These are phyloP conservation scores for Garcileccinum viscosum DNA, from an alignment of 1,284 basidiomycete genomes.

Conservation along the genomic window DNA sequence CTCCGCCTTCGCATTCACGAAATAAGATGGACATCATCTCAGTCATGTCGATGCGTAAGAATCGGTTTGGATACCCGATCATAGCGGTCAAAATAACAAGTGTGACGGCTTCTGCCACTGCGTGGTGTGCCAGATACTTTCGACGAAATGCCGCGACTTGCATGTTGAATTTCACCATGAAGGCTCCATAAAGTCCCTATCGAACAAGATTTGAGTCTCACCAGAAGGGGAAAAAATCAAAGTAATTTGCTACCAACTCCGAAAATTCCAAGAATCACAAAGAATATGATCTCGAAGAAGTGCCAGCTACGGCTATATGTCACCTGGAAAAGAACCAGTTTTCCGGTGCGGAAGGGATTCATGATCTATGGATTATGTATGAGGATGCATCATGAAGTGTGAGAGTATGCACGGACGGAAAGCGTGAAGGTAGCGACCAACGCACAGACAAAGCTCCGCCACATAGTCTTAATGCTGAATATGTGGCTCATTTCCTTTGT, in stretches of 20 bases:
- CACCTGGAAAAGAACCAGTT: conserved; percentile 97
- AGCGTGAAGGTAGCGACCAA: conserved; percentile 95
- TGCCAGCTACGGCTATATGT: conserved; percentile 99
- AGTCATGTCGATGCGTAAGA: conserved; percentile 97
- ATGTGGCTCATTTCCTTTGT: conserved; percentile 96
- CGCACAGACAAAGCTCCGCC: conserved; percentile 97
- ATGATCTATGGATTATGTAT: conserved; percentile 68
- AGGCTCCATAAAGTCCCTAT: conserved; percentile 95
- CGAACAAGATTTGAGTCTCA: conserved; percentile 10
- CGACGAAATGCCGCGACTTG: conserved; percentile 94
- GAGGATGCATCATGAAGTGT: conserved; percentile 19
- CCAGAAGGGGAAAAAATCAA: neutral
- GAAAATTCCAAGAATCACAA: conserved; percentile 93
- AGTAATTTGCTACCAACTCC: conserved; percentile 64
- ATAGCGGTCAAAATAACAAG: conserved; percentile 90
- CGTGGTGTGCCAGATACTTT: conserved; percentile 85
- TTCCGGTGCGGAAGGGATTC: conserved; percentile 98
- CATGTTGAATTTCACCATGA: conserved; percentile 96
- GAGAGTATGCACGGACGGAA: conserved; percentile 65
- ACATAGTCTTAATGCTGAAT: conserved; percentile 98
- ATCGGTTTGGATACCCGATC: conserved; percentile 93
- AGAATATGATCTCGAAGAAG: conserved; percentile 98
- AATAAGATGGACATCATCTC: conserved; percentile 97
- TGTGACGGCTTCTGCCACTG: conserved; percentile 87
- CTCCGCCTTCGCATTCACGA: conserved; percentile 93